phyloP scores from a whole-genome alignment of 352 stramenopile genomes.

The Phytophthora vignae region DNA sequence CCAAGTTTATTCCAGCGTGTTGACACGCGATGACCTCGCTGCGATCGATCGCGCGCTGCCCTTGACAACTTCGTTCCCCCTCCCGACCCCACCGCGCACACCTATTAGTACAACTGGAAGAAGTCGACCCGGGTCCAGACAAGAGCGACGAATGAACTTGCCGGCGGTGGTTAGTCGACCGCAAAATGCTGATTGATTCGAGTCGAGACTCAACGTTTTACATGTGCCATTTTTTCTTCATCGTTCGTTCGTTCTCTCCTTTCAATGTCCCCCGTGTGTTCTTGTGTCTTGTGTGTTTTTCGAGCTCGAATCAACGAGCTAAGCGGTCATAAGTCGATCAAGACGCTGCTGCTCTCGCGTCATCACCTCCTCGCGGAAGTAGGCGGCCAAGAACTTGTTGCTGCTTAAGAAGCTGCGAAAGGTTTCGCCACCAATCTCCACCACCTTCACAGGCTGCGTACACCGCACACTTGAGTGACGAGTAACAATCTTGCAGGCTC shows the following conservation, averaged over 20 bases:
- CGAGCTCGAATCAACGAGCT: conserved; percentile 1
- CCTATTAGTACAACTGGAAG: conserved; percentile 33
- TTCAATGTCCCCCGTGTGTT: not conserved
- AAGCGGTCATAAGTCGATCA: conserved; percentile 58
- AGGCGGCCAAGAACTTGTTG: conserved; percentile 85
- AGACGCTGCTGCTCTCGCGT: conserved; percentile 65
- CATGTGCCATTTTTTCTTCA: conserved; percentile 33
- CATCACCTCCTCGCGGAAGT: conserved; percentile 81
- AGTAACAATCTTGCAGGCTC: conserved; percentile 70
- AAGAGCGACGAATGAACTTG: conserved; percentile 37
- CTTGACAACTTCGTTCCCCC: conserved; percentile 31
- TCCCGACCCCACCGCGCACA: conserved; percentile 15
- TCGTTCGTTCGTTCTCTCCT: conserved; percentile 10
- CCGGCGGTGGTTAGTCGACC: conserved; percentile 21
- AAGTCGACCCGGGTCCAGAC: conserved; percentile 34
- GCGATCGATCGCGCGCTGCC: conserved; percentile 47
- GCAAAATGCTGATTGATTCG: conserved; percentile 38
- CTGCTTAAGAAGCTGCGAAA: conserved; percentile 88
- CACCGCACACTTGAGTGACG: conserved; percentile 80
- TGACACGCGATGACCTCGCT: conserved; percentile 49
- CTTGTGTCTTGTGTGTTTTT: not conserved
- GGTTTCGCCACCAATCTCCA: conserved; percentile 83
- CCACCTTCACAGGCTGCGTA: conserved; percentile 69
- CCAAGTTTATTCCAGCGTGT: conserved; percentile 54
- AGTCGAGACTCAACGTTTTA: conserved; percentile 38